Conservation (phyloP, 2,329 filamentous ascomycete genomes). For the Paramyrothecium roridum region DNA sequence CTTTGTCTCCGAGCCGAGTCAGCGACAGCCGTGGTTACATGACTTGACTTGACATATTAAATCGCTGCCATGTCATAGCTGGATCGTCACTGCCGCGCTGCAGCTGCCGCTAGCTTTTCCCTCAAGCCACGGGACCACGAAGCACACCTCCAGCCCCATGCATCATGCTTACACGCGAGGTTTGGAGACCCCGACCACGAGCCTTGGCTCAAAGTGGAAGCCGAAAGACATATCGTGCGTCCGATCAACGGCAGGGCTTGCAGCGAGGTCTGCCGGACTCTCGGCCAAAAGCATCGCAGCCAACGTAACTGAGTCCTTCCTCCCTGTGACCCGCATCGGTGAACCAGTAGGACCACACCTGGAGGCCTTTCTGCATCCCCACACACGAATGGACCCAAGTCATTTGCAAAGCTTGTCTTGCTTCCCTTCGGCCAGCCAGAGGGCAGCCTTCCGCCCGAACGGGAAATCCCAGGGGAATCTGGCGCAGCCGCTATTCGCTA, state of each 20-base stretch:
- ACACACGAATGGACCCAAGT: neutral
- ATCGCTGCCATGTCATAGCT: too few relatives aligned
- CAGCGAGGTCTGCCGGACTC: neutral
- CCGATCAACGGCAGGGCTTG: constrained; percentile 11
- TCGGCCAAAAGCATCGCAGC: too few relatives aligned
- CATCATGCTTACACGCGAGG: too few relatives aligned
- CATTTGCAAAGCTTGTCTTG: constrained; percentile 19
- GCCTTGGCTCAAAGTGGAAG: constrained; percentile 25
- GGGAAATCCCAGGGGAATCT: constrained; percentile 20
- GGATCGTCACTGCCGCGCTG: too few relatives aligned
- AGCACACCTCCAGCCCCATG: neutral
- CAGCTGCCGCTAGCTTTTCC: too few relatives aligned
- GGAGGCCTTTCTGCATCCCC: neutral
- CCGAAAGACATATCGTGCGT: constrained; percentile 26
- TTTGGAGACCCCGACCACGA: constrained; percentile 11
- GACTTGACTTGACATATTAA: too few relatives aligned
- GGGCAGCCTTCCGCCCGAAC: constrained; percentile 18
- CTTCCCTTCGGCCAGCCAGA: constrained; percentile 16
- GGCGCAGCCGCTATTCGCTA: constrained; percentile 5
- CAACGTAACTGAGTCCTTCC: too few relatives aligned
- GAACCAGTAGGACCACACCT: constrained; percentile 7
- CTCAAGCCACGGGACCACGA: too few relatives aligned
- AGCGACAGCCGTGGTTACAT: too few relatives aligned
- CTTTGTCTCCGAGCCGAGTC: too few relatives aligned
- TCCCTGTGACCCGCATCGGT: too few relatives aligned